These are phyloP conservation scores for Amanita jacksonii DNA, from an alignment of 768 basidiomycete species.

Conservation along the genomic window DNA sequence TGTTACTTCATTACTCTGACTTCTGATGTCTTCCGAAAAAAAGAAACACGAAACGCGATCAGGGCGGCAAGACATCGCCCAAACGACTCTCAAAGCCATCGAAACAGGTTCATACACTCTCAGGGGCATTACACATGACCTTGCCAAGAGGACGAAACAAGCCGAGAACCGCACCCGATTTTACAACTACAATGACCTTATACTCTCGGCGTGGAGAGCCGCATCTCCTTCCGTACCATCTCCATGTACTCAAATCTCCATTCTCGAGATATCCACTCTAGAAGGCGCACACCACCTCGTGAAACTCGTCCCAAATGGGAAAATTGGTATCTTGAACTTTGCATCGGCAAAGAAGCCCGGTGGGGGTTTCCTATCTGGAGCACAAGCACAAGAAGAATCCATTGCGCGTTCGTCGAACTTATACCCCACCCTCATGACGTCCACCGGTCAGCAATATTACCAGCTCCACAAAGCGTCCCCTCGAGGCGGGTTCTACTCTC, in stretches of 20 bases:
- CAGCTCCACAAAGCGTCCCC: conserved; percentile 39
- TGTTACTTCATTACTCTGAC: neutral
- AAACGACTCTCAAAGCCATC: conserved; percentile 40
- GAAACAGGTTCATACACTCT: conserved; percentile 30
- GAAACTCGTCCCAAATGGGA: conserved; percentile 14
- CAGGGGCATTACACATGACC: conserved; percentile 21
- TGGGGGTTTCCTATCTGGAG: conserved; percentile 65
- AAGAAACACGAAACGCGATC: conserved; percentile 16
- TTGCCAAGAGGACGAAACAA: conserved; percentile 17
- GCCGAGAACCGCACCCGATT: conserved; percentile 37
- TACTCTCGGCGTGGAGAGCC: conserved; percentile 38
- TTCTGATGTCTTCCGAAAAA: conserved; percentile 1
- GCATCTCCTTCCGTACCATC: conserved; percentile 3
- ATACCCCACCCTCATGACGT: conserved; percentile 50
- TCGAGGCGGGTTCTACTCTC: conserved; percentile 56
- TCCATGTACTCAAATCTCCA: conserved; percentile 27
- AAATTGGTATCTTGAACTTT: conserved; percentile 65
- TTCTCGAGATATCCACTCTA: conserved; percentile 56
- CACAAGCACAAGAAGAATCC: conserved; percentile 74
- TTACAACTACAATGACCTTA: conserved; percentile 36
- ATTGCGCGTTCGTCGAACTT: conserved; percentile 70
- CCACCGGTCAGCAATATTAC: conserved; percentile 52
- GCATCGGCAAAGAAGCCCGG: conserved; percentile 70
- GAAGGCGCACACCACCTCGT: conserved; percentile 42
- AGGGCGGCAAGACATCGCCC: conserved; percentile 34